These are phyloP conservation scores for Cordyceps tenuipes DNA, from an alignment of 2,329 filamentous ascomycete genomes.

Conservation along the genomic window DNA sequence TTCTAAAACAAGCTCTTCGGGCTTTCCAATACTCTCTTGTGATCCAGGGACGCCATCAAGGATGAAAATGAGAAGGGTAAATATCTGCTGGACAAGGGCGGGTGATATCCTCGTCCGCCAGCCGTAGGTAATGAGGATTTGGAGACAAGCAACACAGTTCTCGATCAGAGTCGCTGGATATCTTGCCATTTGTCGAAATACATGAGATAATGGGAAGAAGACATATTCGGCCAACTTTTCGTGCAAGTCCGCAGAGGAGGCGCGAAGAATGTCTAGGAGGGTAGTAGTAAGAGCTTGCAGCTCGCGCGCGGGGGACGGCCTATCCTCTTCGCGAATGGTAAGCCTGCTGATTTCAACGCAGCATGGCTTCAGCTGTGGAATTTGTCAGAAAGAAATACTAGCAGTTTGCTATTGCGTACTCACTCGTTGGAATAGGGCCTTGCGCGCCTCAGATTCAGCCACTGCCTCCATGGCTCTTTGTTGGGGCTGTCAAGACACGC, in stretches of 20 bases:
- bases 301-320: constrained; percentile 31
- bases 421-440: constrained; percentile 26
- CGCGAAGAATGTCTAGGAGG: constrained; percentile 38
- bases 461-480: constrained; percentile 20
- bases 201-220: constrained; percentile 85
- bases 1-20: constrained; percentile 68
- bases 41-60: constrained; percentile 61
- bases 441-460: constrained; percentile 19
- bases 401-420: not conserved
- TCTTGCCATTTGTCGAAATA: constrained; percentile 67
- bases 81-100: constrained; percentile 71
- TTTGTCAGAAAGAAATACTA: not conserved
- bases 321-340: constrained; percentile 40
- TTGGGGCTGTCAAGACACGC: constrained; percentile 4
- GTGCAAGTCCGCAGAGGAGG: constrained; percentile 51
- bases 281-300: constrained; percentile 38
- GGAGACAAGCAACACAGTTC: constrained; percentile 64
- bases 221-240: constrained; percentile 84
- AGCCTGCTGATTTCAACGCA: constrained; percentile 54
- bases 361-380: constrained; percentile 49
- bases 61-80: constrained; percentile 77
- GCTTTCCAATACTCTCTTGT: constrained; percentile 34
- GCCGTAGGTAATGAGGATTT: constrained; percentile 64
- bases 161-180: constrained; percentile 69
- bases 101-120: constrained; percentile 68